Evolutionary conservation across 108 stramenopile species (phyloP), one percentile per base, ranked within the genome.

Genomic region (Discostella stelligeroides): DNA sequence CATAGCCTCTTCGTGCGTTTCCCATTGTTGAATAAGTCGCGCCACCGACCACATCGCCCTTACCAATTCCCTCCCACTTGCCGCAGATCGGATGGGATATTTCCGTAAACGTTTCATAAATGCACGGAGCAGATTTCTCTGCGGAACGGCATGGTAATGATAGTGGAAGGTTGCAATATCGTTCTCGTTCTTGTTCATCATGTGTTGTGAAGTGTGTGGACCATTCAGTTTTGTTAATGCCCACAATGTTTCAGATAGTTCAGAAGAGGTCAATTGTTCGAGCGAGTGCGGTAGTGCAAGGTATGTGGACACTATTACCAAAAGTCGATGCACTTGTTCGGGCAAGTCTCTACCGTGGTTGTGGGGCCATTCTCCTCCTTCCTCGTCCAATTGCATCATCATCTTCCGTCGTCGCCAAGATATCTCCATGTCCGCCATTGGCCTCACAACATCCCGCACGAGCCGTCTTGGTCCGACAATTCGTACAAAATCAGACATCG

Each of bases 31-130:
- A 10, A 71, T 17, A 23, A 76, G 47, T 14, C 60, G 70, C 8
- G 63, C 70, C 1, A 48, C 70, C 14, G 75, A 64, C 63, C 75
- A 65, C 30, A 76, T 57, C 15, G 75, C 75, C 41, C 39, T 29
- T 13, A 50, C 45, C 38, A 76, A 30, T 2, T 65, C 75, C 30
- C 42, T 71, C 25, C 63, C 75, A 21, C 37, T 37, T 9, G 63
- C 63, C 9, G 42, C 8, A 4, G 70, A 72, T 42, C 63, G 62
- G n/a, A 76, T 38, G 21, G 73, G 43, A 20, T 47, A 34, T 58
- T 72, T 76, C 11, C 75, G 70, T n/a, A 76, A 43, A 37, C 75
- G 51, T 65, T 58, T 71, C 75, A 76, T 72, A 28, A 54, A 66
- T 18, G 75, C 51, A 4, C 64, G 45, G 13, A 76, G 47, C 21